Conservation (phyloP, 2,329 filamentous ascomycete genomes). For the Penicillium sp. region DNA sequence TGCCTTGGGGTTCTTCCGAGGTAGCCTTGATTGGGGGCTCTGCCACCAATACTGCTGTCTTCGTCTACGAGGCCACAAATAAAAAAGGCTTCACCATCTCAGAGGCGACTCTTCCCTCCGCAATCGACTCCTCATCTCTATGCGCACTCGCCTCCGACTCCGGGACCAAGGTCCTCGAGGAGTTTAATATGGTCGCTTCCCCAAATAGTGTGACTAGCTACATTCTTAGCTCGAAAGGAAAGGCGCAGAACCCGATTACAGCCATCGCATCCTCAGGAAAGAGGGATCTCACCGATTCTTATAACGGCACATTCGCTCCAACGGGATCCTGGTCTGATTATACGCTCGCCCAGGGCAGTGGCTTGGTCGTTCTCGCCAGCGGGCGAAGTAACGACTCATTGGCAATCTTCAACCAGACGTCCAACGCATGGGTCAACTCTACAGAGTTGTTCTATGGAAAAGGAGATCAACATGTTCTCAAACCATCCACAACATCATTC, state of each 20-base stretch:
- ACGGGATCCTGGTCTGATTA: conserved; percentile 64
- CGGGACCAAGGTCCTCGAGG: conserved; percentile 71
- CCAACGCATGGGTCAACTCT: conserved; percentile 78
- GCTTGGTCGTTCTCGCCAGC: conserved; percentile 74
- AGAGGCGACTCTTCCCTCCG: conserved; percentile 61
- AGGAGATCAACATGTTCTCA: conserved; percentile 14
- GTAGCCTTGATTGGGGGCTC: conserved; percentile 75
- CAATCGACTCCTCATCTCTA: conserved; percentile 61
- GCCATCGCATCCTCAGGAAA: conserved; percentile 43
- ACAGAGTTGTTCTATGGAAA: conserved; percentile 59
- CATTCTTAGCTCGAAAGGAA: conserved; percentile 62
- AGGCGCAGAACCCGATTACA: conserved; percentile 49
- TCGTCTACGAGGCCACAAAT: conserved; percentile 63
- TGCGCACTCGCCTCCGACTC: conserved; percentile 67
- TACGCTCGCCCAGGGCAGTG: conserved; percentile 67
- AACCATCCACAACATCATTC: conserved; percentile 17
- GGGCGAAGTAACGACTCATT: conserved; percentile 67
- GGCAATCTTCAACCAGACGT: conserved; percentile 71
- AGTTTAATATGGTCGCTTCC: conserved; percentile 70
- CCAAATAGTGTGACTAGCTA: conserved; percentile 75
- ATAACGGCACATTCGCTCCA: conserved; percentile 74
- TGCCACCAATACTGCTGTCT: conserved; percentile 65
- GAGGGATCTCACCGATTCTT: conserved; percentile 62
- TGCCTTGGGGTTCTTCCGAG: conserved; percentile 70
- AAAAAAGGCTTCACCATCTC: conserved; percentile 64